Percentiles rank a stretch among this genome's conserved stretches.
Evolutionary conservation across 192 early-diverging fungal species (phyloP).

Genomic region (Linnemannia schmuckeri): DNA sequence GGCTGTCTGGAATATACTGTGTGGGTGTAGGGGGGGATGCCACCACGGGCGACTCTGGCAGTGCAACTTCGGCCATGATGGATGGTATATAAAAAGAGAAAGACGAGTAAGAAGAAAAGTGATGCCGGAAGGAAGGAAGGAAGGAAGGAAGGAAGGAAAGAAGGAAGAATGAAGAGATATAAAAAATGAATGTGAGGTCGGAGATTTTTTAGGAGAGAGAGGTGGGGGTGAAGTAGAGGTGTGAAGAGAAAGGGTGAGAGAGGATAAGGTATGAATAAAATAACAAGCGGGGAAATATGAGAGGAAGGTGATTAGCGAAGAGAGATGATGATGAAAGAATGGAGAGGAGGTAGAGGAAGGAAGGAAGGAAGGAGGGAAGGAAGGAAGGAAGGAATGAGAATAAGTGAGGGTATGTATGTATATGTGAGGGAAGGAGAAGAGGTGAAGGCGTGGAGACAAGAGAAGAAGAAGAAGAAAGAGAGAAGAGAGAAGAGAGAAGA

Average conservation of each 20-base stretch:
- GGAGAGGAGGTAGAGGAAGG: neutral
- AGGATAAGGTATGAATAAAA: neutral
- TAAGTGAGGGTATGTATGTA: neutral
- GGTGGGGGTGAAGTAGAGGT: neutral
- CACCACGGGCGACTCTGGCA: neutral
- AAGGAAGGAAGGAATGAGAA: neutral
- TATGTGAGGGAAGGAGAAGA: neutral
- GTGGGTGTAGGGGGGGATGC: neutral
- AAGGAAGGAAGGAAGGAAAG: neutral
- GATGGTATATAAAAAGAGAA: neutral
- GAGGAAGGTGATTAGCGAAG: neutral
- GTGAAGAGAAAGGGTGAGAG: neutral
- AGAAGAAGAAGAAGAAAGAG: neutral
- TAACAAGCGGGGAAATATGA: neutral
- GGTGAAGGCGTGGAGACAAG: neutral
- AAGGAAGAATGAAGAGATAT: neutral
- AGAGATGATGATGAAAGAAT: neutral
- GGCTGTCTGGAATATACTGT: neutral
- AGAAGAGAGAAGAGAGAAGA: neutral
- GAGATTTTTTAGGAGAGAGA: neutral
- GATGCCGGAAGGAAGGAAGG: neutral
- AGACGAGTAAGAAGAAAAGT: constrained; percentile 4
- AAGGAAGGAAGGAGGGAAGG: constrained; percentile 1
- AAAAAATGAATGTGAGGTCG: neutral
- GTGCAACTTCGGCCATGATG: constrained; percentile 2